These are phyloP conservation scores for Pochonia chlamydosporia DNA, from an alignment of 2,329 filamentous ascomycete genomes.

Conservation along the genomic window DNA sequence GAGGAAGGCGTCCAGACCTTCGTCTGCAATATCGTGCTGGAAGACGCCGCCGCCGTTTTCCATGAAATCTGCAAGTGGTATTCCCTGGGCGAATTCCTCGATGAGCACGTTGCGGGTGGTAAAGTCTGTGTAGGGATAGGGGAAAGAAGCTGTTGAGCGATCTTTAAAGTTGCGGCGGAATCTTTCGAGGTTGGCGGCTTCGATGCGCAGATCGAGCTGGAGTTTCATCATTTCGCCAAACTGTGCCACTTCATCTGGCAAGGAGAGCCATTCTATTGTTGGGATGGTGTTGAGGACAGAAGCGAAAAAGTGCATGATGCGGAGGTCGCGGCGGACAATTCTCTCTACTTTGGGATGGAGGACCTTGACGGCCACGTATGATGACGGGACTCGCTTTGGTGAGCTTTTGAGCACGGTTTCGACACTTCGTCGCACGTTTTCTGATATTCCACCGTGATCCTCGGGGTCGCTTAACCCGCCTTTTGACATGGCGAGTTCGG, in stretches of 20 bases:
- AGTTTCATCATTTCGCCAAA: slow-evolving; percentile 99
- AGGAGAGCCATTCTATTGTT: slow-evolving; percentile 93
- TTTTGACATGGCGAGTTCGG: slow-evolving; percentile 62
- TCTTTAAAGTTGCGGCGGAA: slow-evolving; percentile 90
- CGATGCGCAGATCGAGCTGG: slow-evolving; percentile 92
- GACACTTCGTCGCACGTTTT: slow-evolving; percentile 73
- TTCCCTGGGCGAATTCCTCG: slow-evolving; percentile 93
- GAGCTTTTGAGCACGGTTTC: slow-evolving; percentile 81
- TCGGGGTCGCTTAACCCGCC: slow-evolving; percentile 46
- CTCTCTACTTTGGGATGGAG: slow-evolving; percentile 88
- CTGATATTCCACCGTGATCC: slow-evolving; percentile 44
- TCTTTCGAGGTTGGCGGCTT: slow-evolving; percentile 80
- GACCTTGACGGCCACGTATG: slow-evolving; percentile 93
- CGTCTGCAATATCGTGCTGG: slow-evolving; percentile 88
- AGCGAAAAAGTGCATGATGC: slow-evolving; percentile 93
- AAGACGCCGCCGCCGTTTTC: slow-evolving; percentile 89
- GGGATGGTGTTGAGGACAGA: slow-evolving; percentile 77
- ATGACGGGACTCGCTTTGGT: slow-evolving; percentile 79
- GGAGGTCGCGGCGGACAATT: slow-evolving; percentile 81
- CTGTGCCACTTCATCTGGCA: slow-evolving; percentile 88
- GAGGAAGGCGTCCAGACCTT: slow-evolving; percentile 91
- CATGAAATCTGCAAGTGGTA: slow-evolving; percentile 84
- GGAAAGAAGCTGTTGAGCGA: slow-evolving; percentile 91
- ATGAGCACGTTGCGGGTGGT: slow-evolving; percentile 88
- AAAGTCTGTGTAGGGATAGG: slow-evolving; percentile 87